These are phyloP conservation scores for Dichotomocladium elegans DNA, from an alignment of 371 early-diverging fungal species.

Conservation along the genomic window DNA sequence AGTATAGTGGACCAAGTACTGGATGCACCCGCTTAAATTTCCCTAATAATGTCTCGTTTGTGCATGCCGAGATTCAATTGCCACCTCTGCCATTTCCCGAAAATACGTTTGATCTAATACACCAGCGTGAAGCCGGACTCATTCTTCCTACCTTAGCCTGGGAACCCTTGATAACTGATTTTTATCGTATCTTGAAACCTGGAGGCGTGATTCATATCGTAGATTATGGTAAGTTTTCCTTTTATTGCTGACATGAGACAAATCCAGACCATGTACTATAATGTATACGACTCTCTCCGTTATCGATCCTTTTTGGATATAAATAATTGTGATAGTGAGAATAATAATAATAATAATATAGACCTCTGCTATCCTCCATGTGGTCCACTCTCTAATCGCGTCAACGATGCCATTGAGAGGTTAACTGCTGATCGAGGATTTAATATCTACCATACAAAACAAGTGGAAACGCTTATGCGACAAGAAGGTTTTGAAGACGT, in stretches of 20 bases:
- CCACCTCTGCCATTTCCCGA: slow-evolving; percentile 9
- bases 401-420: slow-evolving; percentile 31
- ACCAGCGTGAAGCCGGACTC: background rate
- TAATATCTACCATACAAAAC: slow-evolving; percentile 14
- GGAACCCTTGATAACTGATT: background rate
- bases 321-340: no score
- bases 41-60: slow-evolving; percentile 17
- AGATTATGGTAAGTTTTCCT: slow-evolving; percentile 12
- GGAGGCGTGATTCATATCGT: slow-evolving; percentile 2
- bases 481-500: slow-evolving; percentile 29
- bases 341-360: no score
- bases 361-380: slow-evolving; percentile 21
- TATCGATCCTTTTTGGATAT: no score
- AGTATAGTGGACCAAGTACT: background rate
- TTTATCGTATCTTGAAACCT: slow-evolving; percentile 1
- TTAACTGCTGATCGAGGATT: slow-evolving; percentile 20
- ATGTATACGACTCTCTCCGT: no score
- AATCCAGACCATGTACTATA: background rate
- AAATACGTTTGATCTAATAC: slow-evolving; percentile 1
- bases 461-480: slow-evolving; percentile 12
- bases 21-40: background rate
- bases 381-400: slow-evolving; percentile 27
- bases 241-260: background rate
- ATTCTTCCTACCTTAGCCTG: background rate
- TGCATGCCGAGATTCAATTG: slow-evolving; percentile 22